Conservation (phyloP, 1,284 basidiomycete species). For the Trametes polyzona region DNA sequence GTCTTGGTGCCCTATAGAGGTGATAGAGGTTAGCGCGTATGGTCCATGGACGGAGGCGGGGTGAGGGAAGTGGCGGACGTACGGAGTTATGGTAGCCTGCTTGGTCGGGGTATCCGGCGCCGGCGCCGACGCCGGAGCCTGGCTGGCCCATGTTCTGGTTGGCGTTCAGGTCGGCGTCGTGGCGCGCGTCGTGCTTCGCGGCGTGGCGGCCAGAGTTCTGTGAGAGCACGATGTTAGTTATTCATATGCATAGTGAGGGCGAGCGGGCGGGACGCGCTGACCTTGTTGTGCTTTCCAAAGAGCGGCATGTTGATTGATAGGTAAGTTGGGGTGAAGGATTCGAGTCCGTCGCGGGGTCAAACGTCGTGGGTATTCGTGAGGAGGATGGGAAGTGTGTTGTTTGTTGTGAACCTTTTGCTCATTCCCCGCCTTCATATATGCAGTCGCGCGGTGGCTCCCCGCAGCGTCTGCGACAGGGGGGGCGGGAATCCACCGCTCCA, state of each 20-base stretch:
- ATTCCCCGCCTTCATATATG: not conserved
- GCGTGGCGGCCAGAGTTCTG: slow-evolving; percentile 1
- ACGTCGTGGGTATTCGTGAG: not conserved
- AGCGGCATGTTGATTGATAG: slow-evolving; percentile 26
- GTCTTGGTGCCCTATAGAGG: slow-evolving; percentile 1
- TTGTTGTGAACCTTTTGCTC: not conserved
- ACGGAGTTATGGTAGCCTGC: slow-evolving; percentile 3
- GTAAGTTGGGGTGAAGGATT: not conserved
- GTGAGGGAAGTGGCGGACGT: not conserved
- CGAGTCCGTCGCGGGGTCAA: not conserved
- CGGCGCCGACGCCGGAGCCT: not conserved
- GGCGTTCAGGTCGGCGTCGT: not conserved
- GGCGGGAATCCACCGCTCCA: slow-evolving; percentile 8
- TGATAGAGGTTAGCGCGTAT: not conserved
- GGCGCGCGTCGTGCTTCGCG: slow-evolving; percentile 5
- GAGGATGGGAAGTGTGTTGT: not conserved
- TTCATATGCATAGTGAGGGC: not conserved
- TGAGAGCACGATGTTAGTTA: too few species aligned
- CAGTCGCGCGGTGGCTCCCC: not conserved
- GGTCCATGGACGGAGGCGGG: too few species aligned
- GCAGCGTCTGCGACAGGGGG: not conserved
- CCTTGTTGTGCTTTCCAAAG: slow-evolving; percentile 29
- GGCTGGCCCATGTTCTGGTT: not conserved
- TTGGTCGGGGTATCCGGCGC: slow-evolving; percentile 4
- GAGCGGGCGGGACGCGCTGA: not conserved